Evolutionary conservation across 73 alveolate genomes (phyloP).

Genomic region (Paramecium pentaurelia): DNA sequence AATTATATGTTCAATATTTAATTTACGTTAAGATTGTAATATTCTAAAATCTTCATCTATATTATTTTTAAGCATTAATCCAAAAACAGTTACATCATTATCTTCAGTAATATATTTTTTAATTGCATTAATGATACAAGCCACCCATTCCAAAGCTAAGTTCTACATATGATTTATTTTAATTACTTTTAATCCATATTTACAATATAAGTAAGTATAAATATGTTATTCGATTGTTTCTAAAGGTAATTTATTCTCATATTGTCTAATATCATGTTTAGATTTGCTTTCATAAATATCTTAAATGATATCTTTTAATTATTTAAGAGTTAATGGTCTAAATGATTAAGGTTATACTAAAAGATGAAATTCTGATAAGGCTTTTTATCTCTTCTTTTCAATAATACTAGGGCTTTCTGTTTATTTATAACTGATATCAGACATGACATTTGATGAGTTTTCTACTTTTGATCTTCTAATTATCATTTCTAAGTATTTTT

Average conservation of each 20-base stretch:
- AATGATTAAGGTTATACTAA: background rate
- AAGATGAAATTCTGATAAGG: background rate
- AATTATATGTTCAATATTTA: slow-evolving; percentile 66
- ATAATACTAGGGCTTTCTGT: background rate
- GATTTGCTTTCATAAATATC: slow-evolving; percentile 79
- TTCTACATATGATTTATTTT: background rate
- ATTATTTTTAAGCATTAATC: slow-evolving; percentile 83
- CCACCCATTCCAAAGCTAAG: slow-evolving; percentile 84
- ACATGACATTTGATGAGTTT: background rate
- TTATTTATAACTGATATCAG: background rate
- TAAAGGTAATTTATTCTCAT: slow-evolving; percentile 70
- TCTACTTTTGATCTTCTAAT: slow-evolving; percentile 45
- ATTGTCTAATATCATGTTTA: slow-evolving; percentile 77
- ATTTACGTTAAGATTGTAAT: slow-evolving; percentile 66
- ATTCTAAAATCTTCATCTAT: slow-evolving; percentile 85
- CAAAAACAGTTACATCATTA: slow-evolving; percentile 84
- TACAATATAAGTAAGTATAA: slow-evolving; percentile 79
- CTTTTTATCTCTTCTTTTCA: background rate
- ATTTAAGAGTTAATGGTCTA: slow-evolving; percentile 57
- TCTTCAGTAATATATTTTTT: slow-evolving; percentile 74
- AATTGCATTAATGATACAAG: slow-evolving; percentile 79
- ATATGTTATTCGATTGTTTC: slow-evolving; percentile 92
- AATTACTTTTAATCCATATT: slow-evolving; percentile 80
- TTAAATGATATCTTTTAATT: slow-evolving; percentile 73
- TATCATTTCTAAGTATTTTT: slow-evolving; percentile 57